Evolutionary conservation across 306 rosid species (phyloP).

Genomic region (Inga laurina): DNA sequence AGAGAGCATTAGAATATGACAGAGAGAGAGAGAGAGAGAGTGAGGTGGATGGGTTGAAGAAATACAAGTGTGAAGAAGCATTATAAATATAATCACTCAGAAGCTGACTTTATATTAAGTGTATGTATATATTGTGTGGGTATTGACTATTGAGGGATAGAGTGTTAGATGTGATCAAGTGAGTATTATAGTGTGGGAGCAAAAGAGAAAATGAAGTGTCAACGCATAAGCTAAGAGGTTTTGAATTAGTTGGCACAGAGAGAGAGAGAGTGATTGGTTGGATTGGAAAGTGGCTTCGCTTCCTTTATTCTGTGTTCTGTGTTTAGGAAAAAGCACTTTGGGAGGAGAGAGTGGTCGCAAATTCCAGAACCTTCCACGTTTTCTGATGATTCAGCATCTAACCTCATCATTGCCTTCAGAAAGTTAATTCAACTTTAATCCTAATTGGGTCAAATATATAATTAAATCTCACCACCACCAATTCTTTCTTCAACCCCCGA

Average conservation of each 20-base stretch:
- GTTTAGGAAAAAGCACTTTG: neutral
- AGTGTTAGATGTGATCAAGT: slow-evolving; percentile 31
- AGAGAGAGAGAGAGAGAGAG: slow-evolving; percentile 28
- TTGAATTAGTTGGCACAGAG: neutral
- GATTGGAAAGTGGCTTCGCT: neutral
- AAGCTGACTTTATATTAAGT: slow-evolving; percentile 17
- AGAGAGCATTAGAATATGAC: slow-evolving; percentile 29
- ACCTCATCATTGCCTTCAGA: slow-evolving; percentile 19
- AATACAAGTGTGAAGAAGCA: slow-evolving; percentile 36
- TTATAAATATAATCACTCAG: slow-evolving; percentile 18
- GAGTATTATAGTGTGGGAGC: neutral
- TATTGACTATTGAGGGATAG: slow-evolving; percentile 14
- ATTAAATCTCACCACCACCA: neutral
- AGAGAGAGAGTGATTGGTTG: neutral
- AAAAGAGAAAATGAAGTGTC: neutral
- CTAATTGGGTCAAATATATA: neutral
- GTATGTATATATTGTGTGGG: neutral
- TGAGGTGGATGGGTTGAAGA: slow-evolving; percentile 38
- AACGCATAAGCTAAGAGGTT: neutral
- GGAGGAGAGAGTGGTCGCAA: neutral
- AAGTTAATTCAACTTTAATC: neutral
- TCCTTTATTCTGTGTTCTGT: neutral
- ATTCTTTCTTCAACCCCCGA: neutral
- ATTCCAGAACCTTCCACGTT: slow-evolving; percentile 22
- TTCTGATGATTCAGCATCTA: slow-evolving; percentile 8